Evolutionary conservation across 805 yeast species (phyloP), one percentile per base, ranked within the genome.

Genomic region (Zygoascus bituminiphila): DNA sequence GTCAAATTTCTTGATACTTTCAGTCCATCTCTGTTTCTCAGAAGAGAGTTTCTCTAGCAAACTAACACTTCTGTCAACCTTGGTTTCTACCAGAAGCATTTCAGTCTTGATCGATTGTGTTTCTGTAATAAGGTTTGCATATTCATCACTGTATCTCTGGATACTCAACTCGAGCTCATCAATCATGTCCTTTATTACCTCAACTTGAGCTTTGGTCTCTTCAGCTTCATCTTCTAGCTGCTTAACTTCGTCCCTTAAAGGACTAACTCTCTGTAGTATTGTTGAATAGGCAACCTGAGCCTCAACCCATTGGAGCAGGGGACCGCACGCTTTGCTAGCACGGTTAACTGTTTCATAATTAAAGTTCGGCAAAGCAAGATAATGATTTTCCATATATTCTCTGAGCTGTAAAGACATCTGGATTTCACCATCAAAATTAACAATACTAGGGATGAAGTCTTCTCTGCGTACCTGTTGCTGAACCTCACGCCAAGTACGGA

Each of bases 281-380:
- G 76, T 59, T 0, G 91, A 76, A 59, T 83, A 91, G n/a, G 73
- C 69, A n/a, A 88, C 70, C 54, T 91, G 97, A 0, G 98, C 97
- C 47, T 74, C 73, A 0, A 88, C 89, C 98, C 98, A 91, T 52
- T 81, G 81, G 17, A 84, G 60, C 31, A 91, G 67, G 0, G 98
- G 98, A 0, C 96, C 98, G 68, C 97, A 88, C 0, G 97, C 97
- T 59, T 85, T 88, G 63, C 95, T 84, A 4, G 98, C 98, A 36
- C 97, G 71, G 57, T 84, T 78, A 0, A 87, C 95, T 0, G 84
- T 67, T 43, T 82, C 88, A 57, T 67, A 83, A 37, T 77, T 86
- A 61, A 76, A 89, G 45, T 78, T 82, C 0, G 80, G 75, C 47
- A 79, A 69, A 0, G 81, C 68, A 9, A 89, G 64, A 57, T 84